phyloP scores from a whole-genome alignment of 2,329 filamentous ascomycete genomes.

The Fusarium staphyleae region DNA sequence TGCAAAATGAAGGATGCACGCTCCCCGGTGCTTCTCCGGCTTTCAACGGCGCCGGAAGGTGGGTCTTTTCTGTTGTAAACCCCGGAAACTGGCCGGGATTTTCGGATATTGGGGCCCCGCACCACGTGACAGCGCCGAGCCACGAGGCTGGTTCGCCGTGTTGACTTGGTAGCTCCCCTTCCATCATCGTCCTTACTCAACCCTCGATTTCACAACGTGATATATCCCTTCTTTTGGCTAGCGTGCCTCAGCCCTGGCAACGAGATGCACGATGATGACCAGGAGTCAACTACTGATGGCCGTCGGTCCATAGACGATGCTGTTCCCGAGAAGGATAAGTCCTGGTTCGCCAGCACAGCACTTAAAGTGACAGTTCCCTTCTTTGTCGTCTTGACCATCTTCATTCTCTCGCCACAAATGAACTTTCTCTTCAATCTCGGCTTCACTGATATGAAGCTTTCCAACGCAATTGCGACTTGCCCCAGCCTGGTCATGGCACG shows the following conservation, averaged over 20 bases:
- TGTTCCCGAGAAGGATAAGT: background rate
- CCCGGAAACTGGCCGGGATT: slow-evolving; percentile 3
- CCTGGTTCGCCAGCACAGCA: slow-evolving; percentile 20
- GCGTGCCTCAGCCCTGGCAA: background rate
- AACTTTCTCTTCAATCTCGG: slow-evolving; percentile 11
- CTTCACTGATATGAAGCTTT: slow-evolving; percentile 24
- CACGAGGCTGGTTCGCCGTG: slow-evolving; percentile 19
- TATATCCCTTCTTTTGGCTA: background rate
- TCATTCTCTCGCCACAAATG: slow-evolving; percentile 25
- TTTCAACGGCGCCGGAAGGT: slow-evolving; percentile 9
- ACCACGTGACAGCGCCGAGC: slow-evolving; percentile 27
- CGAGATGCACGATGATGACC: slow-evolving; percentile 29
- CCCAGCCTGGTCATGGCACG: slow-evolving; percentile 28
- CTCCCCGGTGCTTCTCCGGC: background rate
- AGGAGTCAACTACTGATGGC: background rate
- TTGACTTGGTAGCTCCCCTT: background rate
- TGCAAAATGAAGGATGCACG: background rate
- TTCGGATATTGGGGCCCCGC: slow-evolving; percentile 6
- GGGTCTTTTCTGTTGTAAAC: slow-evolving; percentile 4
- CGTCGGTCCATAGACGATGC: background rate
- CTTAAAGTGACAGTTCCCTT: slow-evolving; percentile 29
- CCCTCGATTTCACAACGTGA: background rate
- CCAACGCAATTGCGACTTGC: slow-evolving; percentile 30
- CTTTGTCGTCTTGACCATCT: slow-evolving; percentile 25
- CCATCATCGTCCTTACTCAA: background rate